These are phyloP conservation scores for Fomitopsis palustris DNA, from an alignment of 1,284 basidiomycete genomes.

Conservation along the genomic window DNA sequence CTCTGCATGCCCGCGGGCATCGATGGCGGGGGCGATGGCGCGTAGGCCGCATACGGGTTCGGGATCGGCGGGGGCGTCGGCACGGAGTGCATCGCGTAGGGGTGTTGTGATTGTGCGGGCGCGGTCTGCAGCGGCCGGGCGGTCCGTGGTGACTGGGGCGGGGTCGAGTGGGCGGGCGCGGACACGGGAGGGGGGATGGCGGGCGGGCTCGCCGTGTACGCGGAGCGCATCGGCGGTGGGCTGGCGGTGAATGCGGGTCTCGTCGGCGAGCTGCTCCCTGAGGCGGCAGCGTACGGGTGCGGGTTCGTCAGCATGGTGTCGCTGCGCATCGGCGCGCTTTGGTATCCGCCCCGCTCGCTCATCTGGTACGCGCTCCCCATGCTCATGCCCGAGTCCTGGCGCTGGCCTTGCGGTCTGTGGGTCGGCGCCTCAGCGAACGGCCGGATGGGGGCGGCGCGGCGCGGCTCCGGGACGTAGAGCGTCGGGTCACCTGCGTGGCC, in stretches of 20 bases:
- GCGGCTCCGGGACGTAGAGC: constrained; percentile 11
- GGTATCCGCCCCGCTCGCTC: constrained; percentile 2
- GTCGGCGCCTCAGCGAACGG: neutral
- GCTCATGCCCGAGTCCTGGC: constrained; percentile 1
- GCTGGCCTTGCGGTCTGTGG: constrained; percentile 7
- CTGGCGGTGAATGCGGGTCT: neutral
- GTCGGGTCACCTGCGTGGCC: constrained; percentile 25
- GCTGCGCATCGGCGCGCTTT: neutral
- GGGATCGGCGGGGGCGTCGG: neutral
- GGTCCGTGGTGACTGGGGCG: neutral
- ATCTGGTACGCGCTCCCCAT: constrained; percentile 1
- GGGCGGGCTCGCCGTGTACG: neutral
- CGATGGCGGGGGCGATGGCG: neutral
- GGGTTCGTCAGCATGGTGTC: constrained; percentile 5
- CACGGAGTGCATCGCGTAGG: neutral
- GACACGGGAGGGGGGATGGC: neutral
- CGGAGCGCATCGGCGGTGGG: neutral
- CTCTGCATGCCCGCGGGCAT: neutral
- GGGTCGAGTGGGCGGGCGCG: neutral
- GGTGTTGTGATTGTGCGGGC: neutral
- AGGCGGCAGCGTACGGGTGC: neutral
- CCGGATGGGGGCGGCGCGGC: constrained; percentile 7
- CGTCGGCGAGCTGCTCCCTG: neutral
- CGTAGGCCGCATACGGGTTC: constrained; percentile 6
- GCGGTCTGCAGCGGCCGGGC: neutral